Evolutionary conservation across 2,329 filamentous ascomycete species (phyloP), one percentile per base, ranked within the genome.

Genomic region (Diplodia seriata): DNA sequence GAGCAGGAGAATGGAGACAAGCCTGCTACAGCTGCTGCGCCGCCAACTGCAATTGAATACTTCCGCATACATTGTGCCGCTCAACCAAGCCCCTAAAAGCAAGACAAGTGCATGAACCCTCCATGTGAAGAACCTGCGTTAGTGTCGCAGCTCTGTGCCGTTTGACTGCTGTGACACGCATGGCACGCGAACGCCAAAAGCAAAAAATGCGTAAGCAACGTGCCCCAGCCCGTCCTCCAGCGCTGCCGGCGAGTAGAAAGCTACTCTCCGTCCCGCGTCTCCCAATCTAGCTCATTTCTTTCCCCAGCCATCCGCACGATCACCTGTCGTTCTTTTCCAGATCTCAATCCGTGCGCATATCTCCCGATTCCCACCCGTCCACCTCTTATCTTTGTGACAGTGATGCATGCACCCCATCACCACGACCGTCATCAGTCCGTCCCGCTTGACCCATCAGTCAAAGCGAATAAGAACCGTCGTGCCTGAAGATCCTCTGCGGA

Each of bases 61-160:
- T 23, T 36, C 18, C 8, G 31, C 31, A 33, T 40, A 14, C 56
- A 20, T 15, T 12, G 26, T 49, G 57, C 11, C 14, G 18, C 36
- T 14, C 23, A 47, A 7, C 23, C 7, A 15, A 38, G 14, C 20
- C 26, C 20, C n/a, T 33, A 20, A 40, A 33, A 33, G 31, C 31
- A 33, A 56, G 38, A 11, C 54, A 56, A 12, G 55, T 38, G 31
- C 55, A 20, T n/a, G 36, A 56, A n/a, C 54, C 18, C 38, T n/a
- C 18, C 55, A 38, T 59, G 55, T 59, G 55, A 59, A 14, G 23
- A 59, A 29, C 55, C 55, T 26, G 55, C 55, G 36, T 15, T 43
- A 59, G 55, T 38, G 55, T 31, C 15, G 33, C 54, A 56, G 54
- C 54, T 20, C 54, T 5, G 12, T 12, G 31, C 31, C 54, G 31